phyloP scores from a whole-genome alignment of 1,284 basidiomycete genomes.

The Filobasidium uniguttulatum region DNA sequence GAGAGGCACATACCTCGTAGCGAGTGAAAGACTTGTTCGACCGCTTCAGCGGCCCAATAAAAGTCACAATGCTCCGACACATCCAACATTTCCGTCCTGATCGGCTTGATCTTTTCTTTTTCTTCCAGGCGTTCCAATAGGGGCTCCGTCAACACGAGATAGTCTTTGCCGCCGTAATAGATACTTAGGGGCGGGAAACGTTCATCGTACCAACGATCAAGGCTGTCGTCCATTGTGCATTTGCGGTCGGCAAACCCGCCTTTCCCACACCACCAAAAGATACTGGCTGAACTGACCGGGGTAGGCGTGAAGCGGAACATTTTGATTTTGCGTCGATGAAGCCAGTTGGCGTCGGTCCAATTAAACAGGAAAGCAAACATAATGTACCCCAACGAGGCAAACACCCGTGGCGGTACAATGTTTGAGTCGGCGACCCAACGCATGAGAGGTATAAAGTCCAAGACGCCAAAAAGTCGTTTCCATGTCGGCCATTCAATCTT shows the following conservation, averaged over 20 bases:
- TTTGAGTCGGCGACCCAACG: slow-evolving; percentile 42
- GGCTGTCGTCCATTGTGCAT: slow-evolving; percentile 43
- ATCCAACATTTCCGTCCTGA: slow-evolving; percentile 43
- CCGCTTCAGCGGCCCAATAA: slow-evolving; percentile 47
- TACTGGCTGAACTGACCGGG: slow-evolving; percentile 43
- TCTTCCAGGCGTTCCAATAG: slow-evolving; percentile 40
- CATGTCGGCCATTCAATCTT: slow-evolving; percentile 45
- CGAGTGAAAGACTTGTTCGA: slow-evolving; percentile 44
- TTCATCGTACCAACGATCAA: slow-evolving; percentile 45
- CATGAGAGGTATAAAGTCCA: slow-evolving; percentile 53
- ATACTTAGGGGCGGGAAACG: slow-evolving; percentile 47
- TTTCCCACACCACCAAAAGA: slow-evolving; percentile 50
- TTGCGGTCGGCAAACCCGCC: slow-evolving; percentile 47
- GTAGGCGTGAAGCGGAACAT: slow-evolving; percentile 53
- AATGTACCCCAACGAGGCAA: slow-evolving; percentile 41
- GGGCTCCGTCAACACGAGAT: slow-evolving; percentile 41
- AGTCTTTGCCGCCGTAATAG: slow-evolving; percentile 44
- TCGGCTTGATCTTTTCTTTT: slow-evolving; percentile 42
- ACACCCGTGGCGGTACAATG: slow-evolving; percentile 41
- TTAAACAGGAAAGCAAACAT: slow-evolving; percentile 49
- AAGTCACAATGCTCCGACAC: slow-evolving; percentile 37
- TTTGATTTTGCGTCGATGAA: slow-evolving; percentile 45
- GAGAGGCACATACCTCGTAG: slow-evolving; percentile 30
- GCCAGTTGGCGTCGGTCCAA: slow-evolving; percentile 52
- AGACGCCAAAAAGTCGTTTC: slow-evolving; percentile 46